Base-by-base conservation (phyloP, 176 grass and related monocot species). In the Metroxylon sagu region DNA sequence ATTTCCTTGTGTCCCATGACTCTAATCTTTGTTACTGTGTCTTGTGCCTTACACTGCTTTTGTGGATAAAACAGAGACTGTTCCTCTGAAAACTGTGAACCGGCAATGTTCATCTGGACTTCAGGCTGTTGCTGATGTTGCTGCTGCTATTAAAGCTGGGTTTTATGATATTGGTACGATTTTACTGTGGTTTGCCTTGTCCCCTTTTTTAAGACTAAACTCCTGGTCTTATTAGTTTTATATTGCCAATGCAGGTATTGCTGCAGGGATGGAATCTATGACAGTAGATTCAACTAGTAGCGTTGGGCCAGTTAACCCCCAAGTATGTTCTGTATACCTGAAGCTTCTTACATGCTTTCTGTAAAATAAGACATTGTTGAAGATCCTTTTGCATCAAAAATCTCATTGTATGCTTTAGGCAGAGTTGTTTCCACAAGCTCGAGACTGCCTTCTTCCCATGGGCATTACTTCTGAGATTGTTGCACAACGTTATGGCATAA, bases 181-280 rank as follows among this genome's bases (percentile, higher is more conserved):
- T 17, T 16, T 53, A 69, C 19, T 52, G 27, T 50, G 23, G 16
- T 58, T 19, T 19, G 5, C 16, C 62, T 66, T 29, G 48, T 59
- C 19, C 25, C 18, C 18, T 51, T 48, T 12, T 60, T 19, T 16
- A 19, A 5, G 16, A 39, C 43, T 63, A 51, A 15, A 54, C 4
- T 69, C 28, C 17, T 61, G 8, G 48, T 4, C 23, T 43, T 23
- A 4, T 25, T 23, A 12, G 23, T 14, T 23, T 14, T 26, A 18
- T 70, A 14, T 29, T 18, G 1, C 52, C 25, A 49, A 73, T 59
- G 73, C 76, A 98, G 87, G 93, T 43, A 92, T 98, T 54, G 93
- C 87, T 43, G 93, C 93, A 28, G 93, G 93, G 26, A 52, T 92
- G n/a, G 87, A 98, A 73, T 92, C 93, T 48, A 98, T 98, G 92